phyloP scores from a whole-genome alignment of 345 rosid genomes.

The Dipteronia sinensis region DNA sequence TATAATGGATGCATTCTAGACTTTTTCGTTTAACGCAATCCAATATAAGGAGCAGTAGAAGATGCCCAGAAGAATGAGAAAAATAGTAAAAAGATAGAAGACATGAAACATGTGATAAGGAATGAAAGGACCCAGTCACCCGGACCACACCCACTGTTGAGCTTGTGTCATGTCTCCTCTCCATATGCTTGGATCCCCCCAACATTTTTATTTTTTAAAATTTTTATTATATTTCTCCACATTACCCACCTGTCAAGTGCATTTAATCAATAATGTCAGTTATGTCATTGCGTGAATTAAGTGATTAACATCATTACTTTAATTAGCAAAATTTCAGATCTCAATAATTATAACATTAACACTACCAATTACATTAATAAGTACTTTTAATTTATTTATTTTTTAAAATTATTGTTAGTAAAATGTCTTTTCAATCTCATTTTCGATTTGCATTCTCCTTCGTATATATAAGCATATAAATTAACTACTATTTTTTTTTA shows the following conservation, averaged over 20 bases:
- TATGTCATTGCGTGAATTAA: neutral
- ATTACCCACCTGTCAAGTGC: neutral
- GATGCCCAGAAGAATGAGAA: neutral
- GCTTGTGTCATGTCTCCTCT: neutral
- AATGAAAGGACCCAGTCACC: slow-evolving; percentile 18
- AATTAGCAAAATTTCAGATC: neutral
- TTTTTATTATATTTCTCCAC: neutral
- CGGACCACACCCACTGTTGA: slow-evolving; percentile 13
- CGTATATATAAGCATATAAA: no score
- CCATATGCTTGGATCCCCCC: neutral
- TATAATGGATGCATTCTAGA: no score
- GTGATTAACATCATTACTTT: neutral
- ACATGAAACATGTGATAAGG: slow-evolving; percentile 32
- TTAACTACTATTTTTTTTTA: no score
- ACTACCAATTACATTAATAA: neutral
- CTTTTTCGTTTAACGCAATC: neutral
- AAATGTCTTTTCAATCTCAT: no score
- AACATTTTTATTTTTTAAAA: slow-evolving; percentile 21
- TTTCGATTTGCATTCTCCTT: no score
- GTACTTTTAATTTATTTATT: neutral
- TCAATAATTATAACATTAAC: neutral
- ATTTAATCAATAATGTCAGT: neutral
- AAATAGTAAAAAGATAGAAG: neutral
- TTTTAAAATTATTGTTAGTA: no score
- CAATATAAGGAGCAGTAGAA: neutral